Percentiles rank a stretch among this genome's conserved stretches.
These are phyloP conservation scores for Setomelanomma holmii DNA, from an alignment of 2,329 filamentous ascomycete genomes.

Conservation along the genomic window DNA sequence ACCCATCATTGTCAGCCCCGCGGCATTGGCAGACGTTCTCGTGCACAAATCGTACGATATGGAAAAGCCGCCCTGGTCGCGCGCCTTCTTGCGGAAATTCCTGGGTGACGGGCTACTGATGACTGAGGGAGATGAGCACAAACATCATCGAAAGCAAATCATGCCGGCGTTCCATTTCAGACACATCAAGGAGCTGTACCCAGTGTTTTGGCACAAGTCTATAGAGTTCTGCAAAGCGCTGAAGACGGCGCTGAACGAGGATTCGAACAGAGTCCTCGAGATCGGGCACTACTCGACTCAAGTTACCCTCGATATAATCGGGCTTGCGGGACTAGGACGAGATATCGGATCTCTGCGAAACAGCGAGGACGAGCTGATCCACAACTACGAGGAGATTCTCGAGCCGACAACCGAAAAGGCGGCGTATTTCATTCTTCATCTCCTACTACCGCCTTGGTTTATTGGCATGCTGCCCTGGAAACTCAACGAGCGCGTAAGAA, in stretches of 20 bases:
- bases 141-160: constrained; percentile 71
- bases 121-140: constrained; percentile 59
- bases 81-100: constrained; percentile 56
- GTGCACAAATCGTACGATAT: constrained; percentile 63
- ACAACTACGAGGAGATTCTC: constrained; percentile 53
- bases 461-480: constrained; percentile 56
- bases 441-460: constrained; percentile 47
- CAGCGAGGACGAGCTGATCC: constrained; percentile 51
- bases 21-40: constrained; percentile 59
- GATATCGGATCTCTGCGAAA: constrained; percentile 53
- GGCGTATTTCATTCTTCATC: constrained; percentile 51
- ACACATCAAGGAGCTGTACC: constrained; percentile 84
- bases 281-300: constrained; percentile 54
- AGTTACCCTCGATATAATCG: constrained; percentile 57
- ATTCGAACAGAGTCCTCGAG: constrained; percentile 49
- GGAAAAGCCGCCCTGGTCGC: constrained; percentile 56
- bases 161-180: constrained; percentile 86
- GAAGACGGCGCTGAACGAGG: constrained; percentile 55
- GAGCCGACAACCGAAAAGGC: constrained; percentile 58
- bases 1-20: constrained; percentile 48
- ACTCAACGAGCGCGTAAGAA: constrained; percentile 52
- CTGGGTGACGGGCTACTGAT: constrained; percentile 60
- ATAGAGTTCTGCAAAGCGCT: constrained; percentile 71
- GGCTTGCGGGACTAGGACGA: constrained; percentile 53
- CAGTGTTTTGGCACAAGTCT: constrained; percentile 82